phyloP scores from a whole-genome alignment of 2,329 filamentous ascomycete species.

The Trichoderma citrinoviride region DNA sequence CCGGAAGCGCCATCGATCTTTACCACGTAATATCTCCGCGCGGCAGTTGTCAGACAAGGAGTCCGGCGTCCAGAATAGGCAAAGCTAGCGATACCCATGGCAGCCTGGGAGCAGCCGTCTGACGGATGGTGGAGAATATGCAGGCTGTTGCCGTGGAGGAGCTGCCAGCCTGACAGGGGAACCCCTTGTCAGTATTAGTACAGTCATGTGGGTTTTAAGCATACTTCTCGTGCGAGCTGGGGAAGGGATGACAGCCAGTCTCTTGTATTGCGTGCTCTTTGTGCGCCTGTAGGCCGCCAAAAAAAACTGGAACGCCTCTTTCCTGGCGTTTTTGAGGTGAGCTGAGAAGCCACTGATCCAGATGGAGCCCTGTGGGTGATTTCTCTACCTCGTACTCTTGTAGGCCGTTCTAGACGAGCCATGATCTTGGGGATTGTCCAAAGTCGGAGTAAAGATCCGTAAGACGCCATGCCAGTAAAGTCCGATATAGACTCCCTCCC shows the following conservation, averaged over 20 bases:
- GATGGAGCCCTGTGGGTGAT: background rate
- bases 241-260: background rate
- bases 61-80: conserved; percentile 1
- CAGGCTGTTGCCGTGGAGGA: background rate
- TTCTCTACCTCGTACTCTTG: background rate
- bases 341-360: background rate
- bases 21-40: conserved; percentile 12
- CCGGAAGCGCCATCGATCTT: background rate
- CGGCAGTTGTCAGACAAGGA: conserved; percentile 2
- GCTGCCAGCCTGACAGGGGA: background rate
- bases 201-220: background rate
- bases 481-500: background rate
- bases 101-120: background rate
- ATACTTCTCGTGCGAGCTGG: background rate
- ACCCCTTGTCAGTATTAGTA: background rate
- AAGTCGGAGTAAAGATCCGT: background rate
- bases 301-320: background rate
- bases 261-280: background rate
- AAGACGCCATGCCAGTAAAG: background rate
- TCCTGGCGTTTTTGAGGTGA: too few relatives aligned
- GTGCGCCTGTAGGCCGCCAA: background rate
- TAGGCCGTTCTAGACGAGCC: background rate
- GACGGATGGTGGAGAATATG: conserved; percentile 5
- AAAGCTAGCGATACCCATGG: background rate
- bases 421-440: too few relatives aligned